A percentile compares a stretch with the other conserved stretches of the same genome.
Evolutionary conservation across 768 basidiomycete genomes (phyloP).

Genomic region (Rhizopogon vulgaris): DNA sequence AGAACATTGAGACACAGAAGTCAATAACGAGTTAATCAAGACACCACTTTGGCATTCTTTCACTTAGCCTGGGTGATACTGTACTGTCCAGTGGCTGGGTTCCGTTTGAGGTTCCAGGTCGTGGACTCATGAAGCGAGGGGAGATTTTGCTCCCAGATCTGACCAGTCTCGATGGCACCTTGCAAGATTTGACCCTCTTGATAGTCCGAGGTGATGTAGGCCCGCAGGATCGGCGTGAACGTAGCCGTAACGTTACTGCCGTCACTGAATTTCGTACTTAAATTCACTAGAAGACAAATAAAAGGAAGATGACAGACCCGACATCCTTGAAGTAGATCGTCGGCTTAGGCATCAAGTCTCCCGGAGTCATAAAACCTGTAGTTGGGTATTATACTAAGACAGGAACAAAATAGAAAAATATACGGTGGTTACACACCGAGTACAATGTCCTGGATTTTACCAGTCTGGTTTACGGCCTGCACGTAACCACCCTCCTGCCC

Average conservation of each 20-base stretch:
- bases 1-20: not conserved
- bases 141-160: not conserved
- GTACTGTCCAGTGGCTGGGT: not conserved
- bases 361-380: not conserved
- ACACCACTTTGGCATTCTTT: not conserved
- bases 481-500: not conserved
- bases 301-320: not conserved
- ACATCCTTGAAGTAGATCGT: not conserved
- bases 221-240: not conserved
- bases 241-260: not conserved
- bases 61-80: not conserved
- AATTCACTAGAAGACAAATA: not conserved
- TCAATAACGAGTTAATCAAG: not conserved
- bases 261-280: not conserved
- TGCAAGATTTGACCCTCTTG: not conserved
- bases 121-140: not conserved
- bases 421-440: not conserved
- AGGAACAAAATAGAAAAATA: too few relatives aligned
- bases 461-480: not conserved
- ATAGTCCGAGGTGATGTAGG: constrained; percentile 2
- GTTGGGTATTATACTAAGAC: not conserved
- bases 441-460: not conserved
- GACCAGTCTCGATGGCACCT: not conserved
- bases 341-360: not conserved
- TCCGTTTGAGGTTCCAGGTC: not conserved